Evolutionary conservation across 2,329 filamentous ascomycete species (phyloP), one percentile per base, ranked within the genome.

Genomic region (Aspergillus pseudoglaucus): DNA sequence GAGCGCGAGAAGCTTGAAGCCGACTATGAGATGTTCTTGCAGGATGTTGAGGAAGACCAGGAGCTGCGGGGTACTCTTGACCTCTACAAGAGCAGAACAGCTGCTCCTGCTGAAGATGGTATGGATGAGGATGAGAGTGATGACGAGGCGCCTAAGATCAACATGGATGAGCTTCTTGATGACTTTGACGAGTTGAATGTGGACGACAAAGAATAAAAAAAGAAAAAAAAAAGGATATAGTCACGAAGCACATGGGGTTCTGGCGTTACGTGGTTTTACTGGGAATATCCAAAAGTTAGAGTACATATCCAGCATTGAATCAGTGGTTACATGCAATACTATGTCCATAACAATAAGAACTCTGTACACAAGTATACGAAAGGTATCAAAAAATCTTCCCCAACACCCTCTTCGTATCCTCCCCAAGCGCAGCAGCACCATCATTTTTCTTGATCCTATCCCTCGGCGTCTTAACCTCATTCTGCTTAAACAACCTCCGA

Each of bases 21-120:
- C 56, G 93, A 98, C 70, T 98, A 95, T 72, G 93, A 98, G 75
- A 82, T 90, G 81, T 98, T 98, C 82, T 74, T 98, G 76, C 85
- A 87, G 41, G 93, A 98, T 68, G 88, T 98, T 9, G 94, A 98
- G 71, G 90, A 97, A 66, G 93, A 98, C 66, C 80, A 87, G 45
- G 93, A 98, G 63, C 77, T 96, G 57, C 79, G 93, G 47, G 80
- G 84, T 39, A 90, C 89, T 1, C 75, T 98, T 64, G 87, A 88
- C 41, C 68, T 98, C 60, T 98, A 95, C 75, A 95, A 91, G 65
- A 71, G 71, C 32, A 71, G 77, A 74, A 79, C 59, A 69, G 75
- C 62, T 60, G 65, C 53, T 63, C 68, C 73, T 48, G 58, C 53
- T n/a, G 60, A 55, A 45, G 53, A 79, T 75, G 37, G 17, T 20